phyloP scores from a whole-genome alignment of 2,329 filamentous ascomycete genomes.

The Pestalotiopsis sp. region DNA sequence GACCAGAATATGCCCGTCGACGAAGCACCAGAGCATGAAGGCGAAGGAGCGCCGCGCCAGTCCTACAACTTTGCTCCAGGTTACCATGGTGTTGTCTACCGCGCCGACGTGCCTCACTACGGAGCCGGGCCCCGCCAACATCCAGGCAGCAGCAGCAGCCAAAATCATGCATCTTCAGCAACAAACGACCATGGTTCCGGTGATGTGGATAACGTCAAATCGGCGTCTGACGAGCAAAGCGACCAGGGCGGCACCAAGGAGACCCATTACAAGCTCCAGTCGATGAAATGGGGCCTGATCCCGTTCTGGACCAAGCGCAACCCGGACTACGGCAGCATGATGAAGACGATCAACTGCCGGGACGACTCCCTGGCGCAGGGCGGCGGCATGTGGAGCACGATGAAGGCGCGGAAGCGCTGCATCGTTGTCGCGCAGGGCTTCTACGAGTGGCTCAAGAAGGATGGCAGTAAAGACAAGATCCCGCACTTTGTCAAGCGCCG shows the following conservation, averaged over 20 bases:
- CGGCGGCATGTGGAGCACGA: slow-evolving; percentile 86
- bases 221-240: slow-evolving; percentile 21
- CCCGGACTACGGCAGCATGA: slow-evolving; percentile 74
- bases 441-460: slow-evolving; percentile 92
- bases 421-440: slow-evolving; percentile 90
- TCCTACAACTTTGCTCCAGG: slow-evolving; percentile 94
- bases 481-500: slow-evolving; percentile 83
- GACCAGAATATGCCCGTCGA: slow-evolving; percentile 74
- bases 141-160: slow-evolving; percentile 9
- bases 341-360: slow-evolving; percentile 94
- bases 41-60: slow-evolving; percentile 62
- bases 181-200: slow-evolving; percentile 14
- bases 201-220: slow-evolving; percentile 22
- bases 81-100: slow-evolving; percentile 82
- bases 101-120: slow-evolving; percentile 69
- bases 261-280: slow-evolving; percentile 78
- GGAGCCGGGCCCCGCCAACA: slow-evolving; percentile 49
- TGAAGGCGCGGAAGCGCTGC: slow-evolving; percentile 90
- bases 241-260: slow-evolving; percentile 28
- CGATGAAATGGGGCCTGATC: slow-evolving; percentile 95
- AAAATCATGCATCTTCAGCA: background rate
- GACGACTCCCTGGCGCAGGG: slow-evolving; percentile 80
- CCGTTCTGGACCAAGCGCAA: slow-evolving; percentile 91
- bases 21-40: slow-evolving; percentile 71
- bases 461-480: slow-evolving; percentile 71